Conservation (phyloP, 257 asterid species). For the Cinchona pubescens region DNA sequence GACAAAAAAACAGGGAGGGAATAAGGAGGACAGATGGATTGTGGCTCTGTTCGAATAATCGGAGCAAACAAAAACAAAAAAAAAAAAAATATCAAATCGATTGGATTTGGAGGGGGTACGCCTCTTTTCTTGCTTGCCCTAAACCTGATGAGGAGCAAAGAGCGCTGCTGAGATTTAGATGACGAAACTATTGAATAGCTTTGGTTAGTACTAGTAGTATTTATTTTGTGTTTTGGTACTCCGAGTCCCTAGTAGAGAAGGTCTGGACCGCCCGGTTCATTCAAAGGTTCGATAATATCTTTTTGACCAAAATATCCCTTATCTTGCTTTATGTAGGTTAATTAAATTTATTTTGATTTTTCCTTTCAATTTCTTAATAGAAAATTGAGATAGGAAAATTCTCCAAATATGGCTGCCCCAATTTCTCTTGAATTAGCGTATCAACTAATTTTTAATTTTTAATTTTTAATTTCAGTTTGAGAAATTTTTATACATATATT, state of each 20-base stretch:
- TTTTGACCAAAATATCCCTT: not conserved
- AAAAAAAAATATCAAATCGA: too few relatives aligned
- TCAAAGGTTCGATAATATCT: not conserved
- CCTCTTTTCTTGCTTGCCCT: not conserved
- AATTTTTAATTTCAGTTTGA: too few relatives aligned
- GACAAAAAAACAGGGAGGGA: not conserved
- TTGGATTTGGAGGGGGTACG: not conserved
- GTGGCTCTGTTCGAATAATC: not conserved
- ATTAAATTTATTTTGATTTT: not conserved
- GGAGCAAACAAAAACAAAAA: too few relatives aligned
- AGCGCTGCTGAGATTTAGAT: not conserved
- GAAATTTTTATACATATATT: too few relatives aligned
- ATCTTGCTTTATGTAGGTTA: too few relatives aligned
- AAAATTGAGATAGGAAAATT: not conserved
- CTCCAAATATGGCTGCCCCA: too few relatives aligned
- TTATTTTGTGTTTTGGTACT: not conserved
- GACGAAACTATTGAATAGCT: not conserved
- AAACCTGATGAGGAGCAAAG: not conserved
- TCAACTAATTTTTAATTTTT: not conserved
- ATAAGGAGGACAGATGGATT: not conserved
- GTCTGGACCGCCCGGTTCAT: constrained; percentile 12
- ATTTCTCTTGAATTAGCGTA: not conserved
- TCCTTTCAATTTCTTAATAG: not conserved
- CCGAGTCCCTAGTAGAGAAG: too few relatives aligned
- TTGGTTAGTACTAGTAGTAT: too few relatives aligned